Evolutionary conservation across 2,329 filamentous ascomycete genomes (phyloP).

Genomic region (Claviceps sorghi): DNA sequence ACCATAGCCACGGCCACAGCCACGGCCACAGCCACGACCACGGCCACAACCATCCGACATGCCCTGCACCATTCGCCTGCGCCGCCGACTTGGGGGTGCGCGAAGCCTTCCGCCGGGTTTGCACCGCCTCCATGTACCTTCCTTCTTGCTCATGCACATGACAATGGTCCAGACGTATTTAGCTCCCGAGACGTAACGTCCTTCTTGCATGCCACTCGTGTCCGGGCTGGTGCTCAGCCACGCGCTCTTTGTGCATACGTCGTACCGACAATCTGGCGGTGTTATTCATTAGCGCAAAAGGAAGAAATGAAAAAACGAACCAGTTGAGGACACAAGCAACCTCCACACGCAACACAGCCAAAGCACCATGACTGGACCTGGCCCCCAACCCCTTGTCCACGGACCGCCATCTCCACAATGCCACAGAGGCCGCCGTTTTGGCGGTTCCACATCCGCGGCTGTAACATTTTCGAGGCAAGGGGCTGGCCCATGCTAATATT

Average conservation of each 20-base stretch:
- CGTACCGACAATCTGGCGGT: too few relatives aligned
- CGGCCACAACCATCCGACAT: not conserved
- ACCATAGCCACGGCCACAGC: too few relatives aligned
- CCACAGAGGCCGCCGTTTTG: not conserved
- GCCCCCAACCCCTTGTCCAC: not conserved
- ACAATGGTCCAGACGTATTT: too few relatives aligned
- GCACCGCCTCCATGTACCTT: too few relatives aligned
- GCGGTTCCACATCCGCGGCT: not conserved
- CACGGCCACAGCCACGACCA: too few relatives aligned
- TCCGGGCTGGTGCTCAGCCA: not conserved
- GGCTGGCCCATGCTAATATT: not conserved
- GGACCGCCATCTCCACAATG: not conserved
- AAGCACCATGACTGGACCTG: not conserved
- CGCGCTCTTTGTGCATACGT: too few relatives aligned
- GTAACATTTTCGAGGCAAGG: not conserved
- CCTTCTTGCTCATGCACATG: not conserved
- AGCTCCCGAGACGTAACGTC: too few relatives aligned
- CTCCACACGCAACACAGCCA: not conserved
- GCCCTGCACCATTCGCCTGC: not conserved
- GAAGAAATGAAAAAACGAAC: not conserved
- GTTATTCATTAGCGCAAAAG: not conserved
- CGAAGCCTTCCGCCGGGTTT: not conserved
- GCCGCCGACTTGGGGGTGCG: too few relatives aligned
- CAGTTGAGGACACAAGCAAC: too few relatives aligned
- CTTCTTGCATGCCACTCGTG: not conserved